Percentiles rank a stretch among this genome's conserved stretches.
Evolutionary conservation across 805 yeast species (phyloP).

Genomic region (Candida ortonii): DNA sequence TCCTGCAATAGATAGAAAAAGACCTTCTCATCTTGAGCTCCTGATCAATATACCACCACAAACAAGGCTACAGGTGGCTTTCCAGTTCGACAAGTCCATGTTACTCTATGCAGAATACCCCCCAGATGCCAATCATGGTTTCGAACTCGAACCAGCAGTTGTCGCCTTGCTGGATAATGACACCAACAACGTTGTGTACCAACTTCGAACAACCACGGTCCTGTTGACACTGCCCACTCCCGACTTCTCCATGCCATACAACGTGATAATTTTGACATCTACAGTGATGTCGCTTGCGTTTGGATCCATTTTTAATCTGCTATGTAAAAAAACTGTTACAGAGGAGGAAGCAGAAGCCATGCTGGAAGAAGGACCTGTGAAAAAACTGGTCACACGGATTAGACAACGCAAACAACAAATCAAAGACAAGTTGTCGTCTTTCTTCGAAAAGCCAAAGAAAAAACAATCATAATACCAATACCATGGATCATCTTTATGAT

Average conservation of each 20-base stretch:
- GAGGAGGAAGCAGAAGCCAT: slow-evolving; percentile 60
- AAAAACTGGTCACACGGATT: slow-evolving; percentile 8
- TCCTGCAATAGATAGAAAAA: slow-evolving; percentile 76
- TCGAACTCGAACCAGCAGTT: slow-evolving; percentile 89
- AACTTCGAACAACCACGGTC: slow-evolving; percentile 80
- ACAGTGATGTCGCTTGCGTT: slow-evolving; percentile 91
- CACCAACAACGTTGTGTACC: slow-evolving; percentile 34
- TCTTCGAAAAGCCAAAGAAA: slow-evolving; percentile 1
- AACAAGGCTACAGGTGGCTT: slow-evolving; percentile 58
- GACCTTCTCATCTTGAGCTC: slow-evolving; percentile 83
- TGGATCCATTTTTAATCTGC: slow-evolving; percentile 78
- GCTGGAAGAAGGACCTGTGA: slow-evolving; percentile 17
- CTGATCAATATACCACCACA: slow-evolving; percentile 60
- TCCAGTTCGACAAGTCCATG: slow-evolving; percentile 84
- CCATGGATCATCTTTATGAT: too few relatives aligned
- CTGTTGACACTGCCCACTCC: slow-evolving; percentile 90
- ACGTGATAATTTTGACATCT: slow-evolving; percentile 89
- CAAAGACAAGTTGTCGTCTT: slow-evolving; percentile 1
- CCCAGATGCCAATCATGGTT: slow-evolving; percentile 99
- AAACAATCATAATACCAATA: slow-evolving; percentile 1
- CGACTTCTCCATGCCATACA: slow-evolving; percentile 98
- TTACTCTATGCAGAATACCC: slow-evolving; percentile 88
- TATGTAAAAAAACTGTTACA: slow-evolving; percentile 71
- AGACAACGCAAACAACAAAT: slow-evolving; percentile 3
- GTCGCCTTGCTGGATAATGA: slow-evolving; percentile 47